A percentile compares a stretch with the other conserved stretches of the same genome.
Evolutionary conservation across 2,329 filamentous ascomycete species (phyloP).

Genomic region (Ilyonectria sp.): DNA sequence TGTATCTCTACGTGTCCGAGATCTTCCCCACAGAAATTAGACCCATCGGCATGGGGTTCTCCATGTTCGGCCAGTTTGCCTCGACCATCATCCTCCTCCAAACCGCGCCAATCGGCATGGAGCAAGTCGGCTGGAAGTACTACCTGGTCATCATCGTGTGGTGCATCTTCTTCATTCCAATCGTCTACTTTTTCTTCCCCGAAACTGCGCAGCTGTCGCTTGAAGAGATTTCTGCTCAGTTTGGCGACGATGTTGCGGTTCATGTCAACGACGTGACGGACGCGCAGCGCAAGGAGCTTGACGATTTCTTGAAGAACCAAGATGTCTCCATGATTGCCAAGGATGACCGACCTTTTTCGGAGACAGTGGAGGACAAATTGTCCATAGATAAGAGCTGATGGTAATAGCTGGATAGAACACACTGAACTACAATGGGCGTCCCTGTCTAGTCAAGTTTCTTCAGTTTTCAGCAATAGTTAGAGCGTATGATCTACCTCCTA

Average conservation of each 20-base stretch:
- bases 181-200: constrained; percentile 52
- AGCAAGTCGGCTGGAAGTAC: constrained; percentile 64
- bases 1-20: constrained; percentile 57
- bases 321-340: constrained; percentile 33
- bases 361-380: constrained; percentile 6
- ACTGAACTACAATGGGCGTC: no score
- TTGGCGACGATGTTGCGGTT: constrained; percentile 66
- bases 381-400: background rate
- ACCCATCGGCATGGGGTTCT: constrained; percentile 67
- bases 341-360: background rate
- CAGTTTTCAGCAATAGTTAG: background rate
- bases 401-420: background rate
- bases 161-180: constrained; percentile 51
- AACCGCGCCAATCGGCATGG: constrained; percentile 56
- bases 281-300: constrained; percentile 40
- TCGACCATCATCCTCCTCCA: constrained; percentile 64
- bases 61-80: constrained; percentile 65
- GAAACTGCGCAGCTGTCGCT: constrained; percentile 55
- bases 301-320: constrained; percentile 40
- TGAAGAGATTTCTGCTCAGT: constrained; percentile 55
- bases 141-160: constrained; percentile 64
- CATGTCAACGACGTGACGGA: constrained; percentile 60
- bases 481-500: background rate
- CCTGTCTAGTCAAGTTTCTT: background rate
- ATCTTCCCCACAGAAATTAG: constrained; percentile 64